Base-by-base conservation (phyloP, 345 rosid genomes). In the Eucalyptus polyanthemos region DNA sequence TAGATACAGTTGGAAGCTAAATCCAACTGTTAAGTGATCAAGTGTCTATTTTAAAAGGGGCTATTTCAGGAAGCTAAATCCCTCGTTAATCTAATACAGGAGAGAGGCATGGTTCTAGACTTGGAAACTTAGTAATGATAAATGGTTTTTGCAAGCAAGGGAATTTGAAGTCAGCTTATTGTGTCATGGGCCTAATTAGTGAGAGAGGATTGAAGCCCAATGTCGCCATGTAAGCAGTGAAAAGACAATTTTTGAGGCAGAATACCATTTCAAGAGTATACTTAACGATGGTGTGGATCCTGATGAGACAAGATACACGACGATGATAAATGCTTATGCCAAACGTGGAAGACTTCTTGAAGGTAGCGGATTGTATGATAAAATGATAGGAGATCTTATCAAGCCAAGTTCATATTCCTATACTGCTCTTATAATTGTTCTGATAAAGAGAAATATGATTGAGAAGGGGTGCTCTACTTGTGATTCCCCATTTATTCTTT, bases 311-410 rank as follows among this genome's bases (percentile, higher is more conserved):
- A 80, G 92, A 80, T 96, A 94, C 92, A 90, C 88, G 94, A 94
- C 94, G 51, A 94, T 95, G 98, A 95, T 95, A 89, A 95, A 93
- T 92, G 96, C 93, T 51, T 96, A 94, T 88, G 91, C 90, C 12
- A 92, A 89, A 89, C 92, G 88, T 51, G 92, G 91, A 87, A 94
- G 97, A 42, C 44, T 42, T 42, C 44, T 6, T 42, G 44, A 42
- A 42, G 44, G 96, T 87, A 67, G 76, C 14, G 90, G 89, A 45
- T 90, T 96, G 45, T 94, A 94, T 90, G 95, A 95, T 90, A 92
- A 90, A 88, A 95, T 95, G 89, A 93, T 93, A 76, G 91, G 90
- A 90, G 90, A 89, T 80, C 92, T 91, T 8, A 88, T 94, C 80
- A 90, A 87, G 80, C 97, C 96, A 40, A 91, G 92, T 92, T 92